phyloP scores from a whole-genome alignment of 306 rosid genomes.

The Clitoria ternatea region DNA sequence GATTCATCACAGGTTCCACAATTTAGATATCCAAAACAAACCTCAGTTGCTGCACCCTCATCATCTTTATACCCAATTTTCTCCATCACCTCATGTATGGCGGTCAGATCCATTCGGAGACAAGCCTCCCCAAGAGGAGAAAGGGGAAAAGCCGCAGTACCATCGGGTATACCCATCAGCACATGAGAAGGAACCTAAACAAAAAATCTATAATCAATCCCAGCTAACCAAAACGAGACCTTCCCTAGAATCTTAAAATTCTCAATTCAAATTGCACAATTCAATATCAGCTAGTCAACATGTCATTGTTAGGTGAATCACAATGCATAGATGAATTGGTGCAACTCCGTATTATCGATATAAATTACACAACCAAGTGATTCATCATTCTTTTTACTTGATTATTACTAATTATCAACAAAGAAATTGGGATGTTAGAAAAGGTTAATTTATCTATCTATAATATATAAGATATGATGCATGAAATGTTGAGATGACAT shows the following conservation, averaged over 20 bases:
- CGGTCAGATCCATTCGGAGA: conserved; percentile 76
- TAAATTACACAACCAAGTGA: background rate
- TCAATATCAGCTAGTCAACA: background rate
- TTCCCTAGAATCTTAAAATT: background rate
- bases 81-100: conserved; percentile 84
- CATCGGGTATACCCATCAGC: conserved; percentile 82
- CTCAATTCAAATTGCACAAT: background rate
- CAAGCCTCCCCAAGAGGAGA: conserved; percentile 90
- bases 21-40: conserved; percentile 35
- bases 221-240: conserved; percentile 19
- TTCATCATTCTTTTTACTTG: background rate
- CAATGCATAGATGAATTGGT: background rate
- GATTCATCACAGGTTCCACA: background rate
- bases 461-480: background rate
- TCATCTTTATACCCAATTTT: conserved; percentile 86
- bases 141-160: conserved; percentile 48
- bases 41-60: conserved; percentile 96
- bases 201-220: conserved; percentile 22
- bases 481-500: background rate
- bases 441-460: background rate
- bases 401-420: background rate
- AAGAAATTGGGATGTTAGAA: background rate
- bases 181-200: conserved; percentile 85
- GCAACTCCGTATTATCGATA: background rate
- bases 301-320: background rate